These are phyloP conservation scores for Apophysomyces elegans DNA, from an alignment of 371 early-diverging fungal genomes.

Conservation along the genomic window DNA sequence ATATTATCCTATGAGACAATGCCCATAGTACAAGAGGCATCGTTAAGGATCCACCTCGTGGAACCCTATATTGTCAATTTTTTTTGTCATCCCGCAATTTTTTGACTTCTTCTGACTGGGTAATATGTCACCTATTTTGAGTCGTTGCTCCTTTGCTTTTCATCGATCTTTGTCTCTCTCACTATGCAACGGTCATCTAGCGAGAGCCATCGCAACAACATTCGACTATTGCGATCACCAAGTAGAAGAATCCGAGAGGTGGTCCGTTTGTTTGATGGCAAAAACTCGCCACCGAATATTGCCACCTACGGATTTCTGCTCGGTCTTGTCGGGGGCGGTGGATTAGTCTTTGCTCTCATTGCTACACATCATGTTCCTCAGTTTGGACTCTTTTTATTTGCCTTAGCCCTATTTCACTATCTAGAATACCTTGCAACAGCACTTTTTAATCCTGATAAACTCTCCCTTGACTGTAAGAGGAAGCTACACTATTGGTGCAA, in stretches of 20 bases:
- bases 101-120: no score
- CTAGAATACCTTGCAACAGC: conserved; percentile 84
- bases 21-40: no score
- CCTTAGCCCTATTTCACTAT: conserved; percentile 73
- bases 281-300: conserved; percentile 77
- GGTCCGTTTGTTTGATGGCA: conserved; percentile 59
- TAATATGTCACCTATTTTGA: no score
- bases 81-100: no score
- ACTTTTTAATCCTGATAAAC: conserved; percentile 64
- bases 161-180: no score
- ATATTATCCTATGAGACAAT: no score
- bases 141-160: no score
- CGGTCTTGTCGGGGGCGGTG: conserved; percentile 64
- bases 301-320: conserved; percentile 67
- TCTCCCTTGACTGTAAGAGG: conserved; percentile 68
- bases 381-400: conserved; percentile 67
- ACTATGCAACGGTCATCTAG: conserved; percentile 3
- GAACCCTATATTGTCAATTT: no score
- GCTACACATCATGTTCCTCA: conserved; percentile 37
- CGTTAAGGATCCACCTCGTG: no score
- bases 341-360: conserved; percentile 44
- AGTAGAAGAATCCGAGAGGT: background rate
- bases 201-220: background rate
- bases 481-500: background rate
- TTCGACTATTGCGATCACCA: background rate